Base-by-base conservation (phyloP, 2,329 filamentous ascomycete species). In the Colletotrichum echinochloae region DNA sequence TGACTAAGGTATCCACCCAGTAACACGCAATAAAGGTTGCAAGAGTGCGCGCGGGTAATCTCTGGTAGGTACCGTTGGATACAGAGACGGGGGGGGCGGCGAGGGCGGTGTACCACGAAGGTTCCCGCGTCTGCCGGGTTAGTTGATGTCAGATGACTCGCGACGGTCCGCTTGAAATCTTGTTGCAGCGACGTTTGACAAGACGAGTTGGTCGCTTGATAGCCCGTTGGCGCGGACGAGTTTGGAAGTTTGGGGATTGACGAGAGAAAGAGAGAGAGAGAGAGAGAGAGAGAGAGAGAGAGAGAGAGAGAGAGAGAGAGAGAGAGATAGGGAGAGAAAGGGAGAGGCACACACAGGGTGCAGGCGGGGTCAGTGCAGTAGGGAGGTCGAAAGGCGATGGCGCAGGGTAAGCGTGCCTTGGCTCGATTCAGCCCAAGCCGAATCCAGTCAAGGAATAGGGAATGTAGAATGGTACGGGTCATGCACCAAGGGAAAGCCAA, bases 161-260 rank as follows among this genome's bases (percentile, higher is more conserved):
- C 68, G 52, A 70, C 57, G 64, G 68, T 64, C 68, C 64, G 68
- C 64, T 67, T 28, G 57, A 70, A 68, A 70, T 54, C 51, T 56
- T 62, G 64, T 33, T 61, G 55, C 55, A 63, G 7, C 51, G 46
- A 55, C 26, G 12, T 28, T 41, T 30, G 56, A n/a, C 35, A n/a
- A 46, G 16, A 26, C 33, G 35, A 37, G 30, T 55, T 37, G 30
- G 30, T 55, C 30, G 39, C 14, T 28, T 33, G 11, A 11, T 11
- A 59, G 26, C 56, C 6, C 9, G 39, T n/a, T 23, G 20, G 9
- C 14, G 18, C 23, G 23, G 33, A 37, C 39, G 54, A 26, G n/a
- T 11, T 48, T n/a, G 41, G 18, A 44, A 1, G 41, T 20, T 39
- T 39, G 11, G 37, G 16, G 37, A 14, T 39, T 39, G 37, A 5